These are phyloP conservation scores for Lunularia cruciata DNA, from an alignment of 225 moss, liverwort and hornwort species.

Conservation along the genomic window DNA sequence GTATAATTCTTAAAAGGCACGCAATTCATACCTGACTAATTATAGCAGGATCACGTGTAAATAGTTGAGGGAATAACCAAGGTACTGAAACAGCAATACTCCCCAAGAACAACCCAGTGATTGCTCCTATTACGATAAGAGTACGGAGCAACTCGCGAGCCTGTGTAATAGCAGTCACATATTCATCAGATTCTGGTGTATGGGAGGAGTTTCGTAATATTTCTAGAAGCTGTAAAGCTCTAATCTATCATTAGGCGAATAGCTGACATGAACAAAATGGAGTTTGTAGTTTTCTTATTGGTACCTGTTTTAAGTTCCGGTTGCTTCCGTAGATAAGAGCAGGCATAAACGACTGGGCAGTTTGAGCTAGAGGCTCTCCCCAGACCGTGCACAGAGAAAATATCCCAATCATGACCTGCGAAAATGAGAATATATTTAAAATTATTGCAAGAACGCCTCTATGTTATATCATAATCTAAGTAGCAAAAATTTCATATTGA, in stretches of 20 bases:
- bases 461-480: too few species aligned
- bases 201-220: not conserved
- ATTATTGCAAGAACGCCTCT: not conserved
- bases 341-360: slow-evolving; percentile 95
- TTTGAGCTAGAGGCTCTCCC: slow-evolving; percentile 83
- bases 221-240: not conserved
- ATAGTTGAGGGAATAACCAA: slow-evolving; percentile 73
- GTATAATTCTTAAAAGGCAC: too few species aligned
- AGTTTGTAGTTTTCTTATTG: too few species aligned
- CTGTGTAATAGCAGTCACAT: slow-evolving; percentile 27
- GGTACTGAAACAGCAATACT: slow-evolving; percentile 62
- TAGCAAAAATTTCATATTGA: too few species aligned
- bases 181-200: not conserved
- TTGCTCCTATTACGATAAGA: slow-evolving; percentile 62
- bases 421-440: slow-evolving; percentile 1
- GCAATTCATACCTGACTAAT: slow-evolving; percentile 47
- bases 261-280: too few species aligned
- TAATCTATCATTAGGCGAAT: not conserved
- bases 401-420: slow-evolving; percentile 88
- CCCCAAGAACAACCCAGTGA: slow-evolving; percentile 59
- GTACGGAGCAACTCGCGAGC: slow-evolving; percentile 71
- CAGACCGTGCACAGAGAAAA: slow-evolving; percentile 78
- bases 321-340: slow-evolving; percentile 69
- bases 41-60: slow-evolving; percentile 70
- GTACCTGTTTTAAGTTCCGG: slow-evolving; percentile 77